Base-by-base conservation (phyloP, 2,329 filamentous ascomycete species). In the Colletotrichum sublineola region DNA sequence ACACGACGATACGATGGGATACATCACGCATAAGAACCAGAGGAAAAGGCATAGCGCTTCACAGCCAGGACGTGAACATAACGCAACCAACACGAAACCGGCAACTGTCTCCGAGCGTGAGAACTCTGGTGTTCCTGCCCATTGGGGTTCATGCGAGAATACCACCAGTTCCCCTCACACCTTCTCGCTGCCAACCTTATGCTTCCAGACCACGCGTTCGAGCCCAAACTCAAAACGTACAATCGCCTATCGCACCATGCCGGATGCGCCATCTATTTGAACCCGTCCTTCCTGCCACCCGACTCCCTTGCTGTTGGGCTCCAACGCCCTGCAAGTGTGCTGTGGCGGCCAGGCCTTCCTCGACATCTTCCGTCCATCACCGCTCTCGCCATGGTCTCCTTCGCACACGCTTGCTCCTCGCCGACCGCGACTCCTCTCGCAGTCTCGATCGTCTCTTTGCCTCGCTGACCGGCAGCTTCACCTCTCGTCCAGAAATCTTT, bases 351-450 rank as follows among this genome's bases (percentile, higher is more conserved):
- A 15, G 14, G 31, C 29, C 9, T 40, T 38, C 15, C 18, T 40
- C 46, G 44, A 31, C 31, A 6, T 48, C 42, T 48, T 29, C 7
- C 46, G 20, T 29, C 38, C 60, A 15, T 31, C 44, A 15, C 44
- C 15, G 20, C 24, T 15, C 44, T n/a, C 60, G 29, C 42, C 6
- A 68, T 71, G 69, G 52, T 60, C 6, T 48, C 46, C 68, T 29
- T 67, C 69, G 38, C 69, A 55, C 24, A 56, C 1, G 18, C 44
- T n/a, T 64, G 15, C 60, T 64, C 6, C 24, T 46, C 46, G 24
- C 20, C 58, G 53, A 69, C 58, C 65, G 58, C 53, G 60, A 63
- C 46, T 63, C 68, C 38, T 42, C 58, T 18, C 66, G 58, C 58
- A 56, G 58, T 18, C 44, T 63, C 29, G 52, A 71, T 42, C 29